Conservation (phyloP, 257 asterid genomes). For the Ophiorrhiza pumila region DNA sequence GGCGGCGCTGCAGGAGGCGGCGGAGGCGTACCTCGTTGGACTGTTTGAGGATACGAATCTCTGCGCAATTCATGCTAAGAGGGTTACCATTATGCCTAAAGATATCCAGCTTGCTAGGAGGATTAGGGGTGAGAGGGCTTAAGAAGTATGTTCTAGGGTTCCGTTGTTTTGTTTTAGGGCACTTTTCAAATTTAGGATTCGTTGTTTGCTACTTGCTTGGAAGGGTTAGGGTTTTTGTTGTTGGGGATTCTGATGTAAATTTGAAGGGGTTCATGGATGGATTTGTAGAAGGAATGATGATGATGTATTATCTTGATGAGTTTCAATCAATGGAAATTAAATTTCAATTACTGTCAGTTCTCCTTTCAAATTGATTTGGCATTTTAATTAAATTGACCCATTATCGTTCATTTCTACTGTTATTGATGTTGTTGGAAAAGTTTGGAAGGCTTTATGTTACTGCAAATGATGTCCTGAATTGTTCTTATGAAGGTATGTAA, state of each 20-base stretch:
- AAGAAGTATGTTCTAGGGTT: not conserved
- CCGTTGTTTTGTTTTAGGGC: not conserved
- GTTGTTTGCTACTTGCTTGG: not conserved
- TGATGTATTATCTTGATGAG: not conserved
- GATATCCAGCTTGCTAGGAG: conserved; percentile 23
- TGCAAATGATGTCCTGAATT: no score
- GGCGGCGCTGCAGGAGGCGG: conserved; percentile 24
- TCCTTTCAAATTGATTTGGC: no score
- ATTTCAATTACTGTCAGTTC: not conserved
- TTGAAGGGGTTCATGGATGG: not conserved
- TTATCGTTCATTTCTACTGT: no score
- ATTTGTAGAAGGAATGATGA: not conserved
- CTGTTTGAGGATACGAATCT: conserved; percentile 21
- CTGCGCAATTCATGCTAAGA: conserved; percentile 19
- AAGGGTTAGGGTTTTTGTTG: not conserved
- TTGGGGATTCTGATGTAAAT: not conserved
- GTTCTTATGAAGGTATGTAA: no score
- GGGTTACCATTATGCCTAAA: conserved; percentile 21
- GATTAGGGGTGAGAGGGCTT: conserved; percentile 24
- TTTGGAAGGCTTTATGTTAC: no score
- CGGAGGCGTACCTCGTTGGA: conserved; percentile 19
- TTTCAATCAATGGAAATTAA: not conserved
- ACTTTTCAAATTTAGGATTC: not conserved
- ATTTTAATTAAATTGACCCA: no score
- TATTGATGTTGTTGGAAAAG: no score